A percentile compares a stretch with the other conserved stretches of the same genome.
phyloP scores from a whole-genome alignment of 495 filamentous ascomycete species.

The Podospora pseudopauciseta region DNA sequence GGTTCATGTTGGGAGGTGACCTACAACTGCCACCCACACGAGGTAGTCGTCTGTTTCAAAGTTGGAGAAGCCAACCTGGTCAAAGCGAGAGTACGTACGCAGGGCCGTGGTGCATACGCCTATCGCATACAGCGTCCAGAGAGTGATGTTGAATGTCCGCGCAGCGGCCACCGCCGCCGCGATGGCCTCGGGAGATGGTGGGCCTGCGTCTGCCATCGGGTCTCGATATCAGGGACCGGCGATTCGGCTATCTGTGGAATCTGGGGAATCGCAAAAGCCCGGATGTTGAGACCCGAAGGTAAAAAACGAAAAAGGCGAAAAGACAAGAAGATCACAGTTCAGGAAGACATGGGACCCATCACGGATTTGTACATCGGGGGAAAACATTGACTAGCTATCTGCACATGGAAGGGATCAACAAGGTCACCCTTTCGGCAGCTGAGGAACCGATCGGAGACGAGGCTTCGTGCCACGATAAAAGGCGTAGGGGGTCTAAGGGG shows the following conservation, averaged over 20 bases:
- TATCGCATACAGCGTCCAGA: constrained; percentile 46
- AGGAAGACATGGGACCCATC: constrained; percentile 7
- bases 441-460: too few relatives aligned
- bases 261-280: too few relatives aligned
- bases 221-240: too few relatives aligned
- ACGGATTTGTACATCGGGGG: neutral
- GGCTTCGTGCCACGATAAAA: too few relatives aligned
- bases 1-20: too few relatives aligned
- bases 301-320: neutral
- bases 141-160: constrained; percentile 39
- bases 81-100: constrained; percentile 37
- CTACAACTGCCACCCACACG: constrained; percentile 34
- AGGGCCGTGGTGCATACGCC: constrained; percentile 35
- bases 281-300: neutral
- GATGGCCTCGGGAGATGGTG: constrained; percentile 27
- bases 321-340: neutral
- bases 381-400: neutral
- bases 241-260: too few relatives aligned
- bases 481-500: too few relatives aligned
- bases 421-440: too few relatives aligned
- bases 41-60: constrained; percentile 41
- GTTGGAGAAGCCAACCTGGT: constrained; percentile 32
- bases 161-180: constrained; percentile 32
- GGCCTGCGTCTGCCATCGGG: constrained; percentile 6
- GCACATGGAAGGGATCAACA: neutral